Conservation (phyloP, 148 eudicot genomes). For the Selenicereus undatus region DNA sequence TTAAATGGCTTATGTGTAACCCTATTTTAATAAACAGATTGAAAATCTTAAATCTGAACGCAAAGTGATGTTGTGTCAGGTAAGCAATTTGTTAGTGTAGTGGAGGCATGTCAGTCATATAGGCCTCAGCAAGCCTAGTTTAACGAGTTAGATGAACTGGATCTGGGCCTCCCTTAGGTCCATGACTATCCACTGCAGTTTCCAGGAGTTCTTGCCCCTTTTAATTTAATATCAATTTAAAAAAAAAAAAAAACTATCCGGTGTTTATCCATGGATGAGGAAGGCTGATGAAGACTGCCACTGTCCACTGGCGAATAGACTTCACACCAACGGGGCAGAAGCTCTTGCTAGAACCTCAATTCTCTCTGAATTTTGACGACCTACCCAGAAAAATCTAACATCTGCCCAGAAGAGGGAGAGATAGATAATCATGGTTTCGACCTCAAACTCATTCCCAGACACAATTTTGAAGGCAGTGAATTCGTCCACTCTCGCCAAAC, state of each 20-base stretch:
- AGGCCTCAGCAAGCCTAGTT: background rate
- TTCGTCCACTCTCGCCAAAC: slow-evolving; percentile 1
- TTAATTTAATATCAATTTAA: too few relatives aligned
- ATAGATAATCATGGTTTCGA: slow-evolving; percentile 16
- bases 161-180: background rate
- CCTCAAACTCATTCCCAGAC: slow-evolving; percentile 18
- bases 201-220: background rate
- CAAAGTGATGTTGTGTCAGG: background rate
- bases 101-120: too few relatives aligned
- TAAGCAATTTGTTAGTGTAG: slow-evolving; percentile 12
- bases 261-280: slow-evolving; percentile 5
- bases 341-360: too few relatives aligned
- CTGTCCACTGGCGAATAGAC: too few relatives aligned
- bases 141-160: background rate
- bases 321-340: too few relatives aligned
- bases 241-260: slow-evolving; percentile 2
- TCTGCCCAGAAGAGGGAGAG: slow-evolving; percentile 3
- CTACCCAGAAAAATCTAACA: slow-evolving; percentile 1
- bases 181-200: background rate
- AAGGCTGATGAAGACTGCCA: background rate
- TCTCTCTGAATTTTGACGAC: background rate
- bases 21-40: too few relatives aligned
- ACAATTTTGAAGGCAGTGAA: slow-evolving; percentile 19
- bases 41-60: background rate
- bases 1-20: too few relatives aligned